A percentile compares a stretch with the other conserved stretches of the same genome.
phyloP scores from a whole-genome alignment of 495 filamentous ascomycete species.

The Lophiostoma macrostomum region DNA sequence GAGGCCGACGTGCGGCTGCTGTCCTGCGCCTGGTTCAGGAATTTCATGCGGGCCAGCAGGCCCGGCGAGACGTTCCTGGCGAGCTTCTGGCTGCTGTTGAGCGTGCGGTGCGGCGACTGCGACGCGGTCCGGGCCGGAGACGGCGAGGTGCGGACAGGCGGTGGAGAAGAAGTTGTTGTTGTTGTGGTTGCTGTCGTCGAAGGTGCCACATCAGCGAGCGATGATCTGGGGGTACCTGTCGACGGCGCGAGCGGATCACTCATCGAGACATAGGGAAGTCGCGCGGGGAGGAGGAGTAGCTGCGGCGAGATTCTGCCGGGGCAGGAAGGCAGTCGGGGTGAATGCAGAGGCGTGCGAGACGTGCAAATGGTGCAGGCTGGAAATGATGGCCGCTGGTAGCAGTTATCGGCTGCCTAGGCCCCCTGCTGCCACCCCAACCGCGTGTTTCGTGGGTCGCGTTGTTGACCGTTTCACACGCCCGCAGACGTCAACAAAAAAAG shows the following conservation, averaged over 20 bases:
- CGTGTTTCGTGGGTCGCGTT: too few species aligned
- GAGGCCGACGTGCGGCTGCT: constrained; percentile 40
- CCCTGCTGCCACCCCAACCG: too few species aligned
- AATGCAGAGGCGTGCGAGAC: neutral
- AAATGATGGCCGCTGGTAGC: too few species aligned
- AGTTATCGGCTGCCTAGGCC: too few species aligned
- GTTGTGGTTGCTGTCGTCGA: neutral
- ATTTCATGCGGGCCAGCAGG: constrained; percentile 72
- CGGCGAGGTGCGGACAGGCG: neutral
- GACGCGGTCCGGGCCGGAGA: constrained; percentile 5
- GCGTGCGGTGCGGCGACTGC: constrained; percentile 4
- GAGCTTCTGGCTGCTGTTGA: constrained; percentile 20
- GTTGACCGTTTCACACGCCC: too few species aligned
- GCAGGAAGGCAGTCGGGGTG: neutral
- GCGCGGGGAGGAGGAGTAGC: too few species aligned
- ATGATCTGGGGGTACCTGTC: neutral
- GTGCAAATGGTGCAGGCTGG: neutral
- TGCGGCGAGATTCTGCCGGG: too few species aligned
- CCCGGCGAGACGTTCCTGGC: constrained; percentile 63
- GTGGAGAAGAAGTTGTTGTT: neutral
- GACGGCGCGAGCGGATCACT: constrained; percentile 15
- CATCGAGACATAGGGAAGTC: constrained; percentile 21
- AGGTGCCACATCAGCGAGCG: constrained; percentile 5
- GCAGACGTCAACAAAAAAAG: constrained; percentile 9
- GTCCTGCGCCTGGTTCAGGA: constrained; percentile 58